phyloP scores from a whole-genome alignment of 164 flowering plant genomes.

The Chimonanthus praecox region DNA sequence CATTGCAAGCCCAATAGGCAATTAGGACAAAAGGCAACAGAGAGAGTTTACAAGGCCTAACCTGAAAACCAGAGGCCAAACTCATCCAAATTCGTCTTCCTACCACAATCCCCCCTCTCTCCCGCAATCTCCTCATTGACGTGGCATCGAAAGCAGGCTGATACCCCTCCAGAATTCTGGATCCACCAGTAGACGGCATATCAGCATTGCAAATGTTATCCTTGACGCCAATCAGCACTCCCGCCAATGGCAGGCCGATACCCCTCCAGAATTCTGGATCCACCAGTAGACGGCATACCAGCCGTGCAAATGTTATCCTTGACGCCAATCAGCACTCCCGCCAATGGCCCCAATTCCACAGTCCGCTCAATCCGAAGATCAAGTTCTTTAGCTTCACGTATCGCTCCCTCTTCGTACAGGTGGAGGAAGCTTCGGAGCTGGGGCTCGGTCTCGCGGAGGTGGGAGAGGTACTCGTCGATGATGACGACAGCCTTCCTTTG shows the following conservation, averaged over 20 bases:
- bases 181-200: slow-evolving; percentile 89
- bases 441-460: slow-evolving; percentile 60
- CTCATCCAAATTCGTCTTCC: slow-evolving; percentile 97
- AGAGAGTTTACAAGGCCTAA: slow-evolving; percentile 8
- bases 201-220: slow-evolving; percentile 70
- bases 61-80: slow-evolving; percentile 90
- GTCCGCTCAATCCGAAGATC: slow-evolving; percentile 47
- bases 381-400: slow-evolving; percentile 46
- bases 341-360: slow-evolving; percentile 60
- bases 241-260: slow-evolving; percentile 67
- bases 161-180: slow-evolving; percentile 60
- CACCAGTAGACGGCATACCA: slow-evolving; percentile 79
- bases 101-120: slow-evolving; percentile 73
- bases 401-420: slow-evolving; percentile 37
- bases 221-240: slow-evolving; percentile 75
- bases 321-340: slow-evolving; percentile 73
- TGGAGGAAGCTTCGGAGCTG: slow-evolving; percentile 65
- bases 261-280: slow-evolving; percentile 59
- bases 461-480: slow-evolving; percentile 42
- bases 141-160: slow-evolving; percentile 83
- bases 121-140: slow-evolving; percentile 62
- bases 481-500: slow-evolving; percentile 38
- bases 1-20: no score
- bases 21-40: no score
- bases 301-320: slow-evolving; percentile 85